Percentiles rank a stretch among this genome's conserved stretches.
Evolutionary conservation across 257 asterid species (phyloP).

Genomic region (Solanum chmielewskii): DNA sequence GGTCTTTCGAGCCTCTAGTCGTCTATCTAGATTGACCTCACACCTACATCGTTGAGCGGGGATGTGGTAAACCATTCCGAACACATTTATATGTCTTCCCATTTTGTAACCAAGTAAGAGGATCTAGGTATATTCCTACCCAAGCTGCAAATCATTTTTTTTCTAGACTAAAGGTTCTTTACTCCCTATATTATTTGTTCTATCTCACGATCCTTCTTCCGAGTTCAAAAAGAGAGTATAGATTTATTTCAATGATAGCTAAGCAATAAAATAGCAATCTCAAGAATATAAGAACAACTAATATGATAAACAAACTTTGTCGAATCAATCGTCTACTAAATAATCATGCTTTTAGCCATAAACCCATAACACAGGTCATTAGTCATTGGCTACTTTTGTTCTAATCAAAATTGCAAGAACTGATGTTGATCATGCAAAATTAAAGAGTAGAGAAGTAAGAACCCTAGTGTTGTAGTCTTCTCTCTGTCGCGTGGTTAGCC

Average conservation of each 20-base stretch:
- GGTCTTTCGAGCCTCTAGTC: not conserved
- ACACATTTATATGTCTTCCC: not conserved
- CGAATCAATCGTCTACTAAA: not conserved
- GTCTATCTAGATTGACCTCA: not conserved
- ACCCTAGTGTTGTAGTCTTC: not conserved
- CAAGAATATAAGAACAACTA: not conserved
- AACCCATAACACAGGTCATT: not conserved
- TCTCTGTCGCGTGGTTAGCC: not conserved
- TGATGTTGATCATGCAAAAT: not conserved
- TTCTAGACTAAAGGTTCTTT: not conserved
- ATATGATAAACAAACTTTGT: not conserved
- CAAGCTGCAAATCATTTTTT: not conserved
- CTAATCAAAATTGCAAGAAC: not conserved
- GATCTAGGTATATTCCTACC: not conserved
- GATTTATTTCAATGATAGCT: too few species aligned
- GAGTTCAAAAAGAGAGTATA: not conserved
- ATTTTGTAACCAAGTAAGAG: not conserved
- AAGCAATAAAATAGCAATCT: not conserved
- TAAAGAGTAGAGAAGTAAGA: not conserved
- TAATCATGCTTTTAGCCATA: not conserved
- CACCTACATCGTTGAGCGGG: not conserved
- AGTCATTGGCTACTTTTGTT: not conserved
- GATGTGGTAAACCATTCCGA: not conserved
- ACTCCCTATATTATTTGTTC: not conserved
- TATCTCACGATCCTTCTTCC: not conserved